Conservation (phyloP, 306 rosid genomes). For the Benincasa hispida region DNA sequence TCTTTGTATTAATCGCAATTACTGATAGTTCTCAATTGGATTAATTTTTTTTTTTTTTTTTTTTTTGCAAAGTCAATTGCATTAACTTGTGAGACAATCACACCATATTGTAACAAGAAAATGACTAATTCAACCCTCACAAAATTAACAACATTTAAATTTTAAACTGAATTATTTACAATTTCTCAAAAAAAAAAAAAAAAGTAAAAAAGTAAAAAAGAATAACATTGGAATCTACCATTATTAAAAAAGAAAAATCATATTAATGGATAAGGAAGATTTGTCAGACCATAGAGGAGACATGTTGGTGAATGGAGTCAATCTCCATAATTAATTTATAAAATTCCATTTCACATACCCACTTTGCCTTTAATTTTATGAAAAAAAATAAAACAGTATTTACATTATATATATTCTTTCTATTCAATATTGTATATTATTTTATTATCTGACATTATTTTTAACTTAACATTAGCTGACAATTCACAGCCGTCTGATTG, state of each 20-base stretch:
- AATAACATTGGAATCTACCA: background rate
- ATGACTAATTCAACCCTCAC: background rate
- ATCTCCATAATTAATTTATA: background rate
- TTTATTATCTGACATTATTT: too few relatives aligned
- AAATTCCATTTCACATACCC: background rate
- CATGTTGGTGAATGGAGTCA: background rate
- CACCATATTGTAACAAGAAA: background rate
- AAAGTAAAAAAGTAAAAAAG: background rate
- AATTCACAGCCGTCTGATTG: background rate
- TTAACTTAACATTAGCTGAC: background rate
- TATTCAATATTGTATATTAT: too few relatives aligned
- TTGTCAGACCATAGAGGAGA: background rate
- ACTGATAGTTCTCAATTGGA: too few relatives aligned
- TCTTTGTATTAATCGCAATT: too few relatives aligned
- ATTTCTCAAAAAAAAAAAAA: background rate
- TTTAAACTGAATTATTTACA: background rate
- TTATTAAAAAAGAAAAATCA: background rate
- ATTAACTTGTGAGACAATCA: background rate
- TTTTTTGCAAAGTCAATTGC: too few relatives aligned
- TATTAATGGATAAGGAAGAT: conserved; percentile 1
- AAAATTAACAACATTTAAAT: background rate
- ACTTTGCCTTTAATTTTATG: background rate
- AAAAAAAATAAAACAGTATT: too few relatives aligned
- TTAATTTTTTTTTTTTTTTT: too few relatives aligned
- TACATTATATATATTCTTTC: too few relatives aligned